Percentiles rank a stretch among this genome's conserved stretches.
Evolutionary conservation across 1,139 yeast genomes (phyloP).

Genomic region (Saccharomyces hybrid): DNA sequence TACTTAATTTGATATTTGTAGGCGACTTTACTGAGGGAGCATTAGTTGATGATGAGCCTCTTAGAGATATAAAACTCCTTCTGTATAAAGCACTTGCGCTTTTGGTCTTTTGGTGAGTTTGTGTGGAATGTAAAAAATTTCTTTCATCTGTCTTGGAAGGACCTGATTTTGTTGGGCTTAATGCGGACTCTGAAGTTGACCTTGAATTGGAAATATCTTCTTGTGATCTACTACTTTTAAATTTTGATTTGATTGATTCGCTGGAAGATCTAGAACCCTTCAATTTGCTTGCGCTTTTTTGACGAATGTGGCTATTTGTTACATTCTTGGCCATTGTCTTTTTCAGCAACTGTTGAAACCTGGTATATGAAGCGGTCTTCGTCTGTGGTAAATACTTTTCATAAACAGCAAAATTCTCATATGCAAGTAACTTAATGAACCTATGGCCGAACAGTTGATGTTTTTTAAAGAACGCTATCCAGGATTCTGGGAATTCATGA

Average conservation of each 20-base stretch:
- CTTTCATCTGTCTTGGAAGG: slow-evolving; percentile 11
- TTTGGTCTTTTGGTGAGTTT: slow-evolving; percentile 27
- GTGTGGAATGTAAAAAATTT: slow-evolving; percentile 1
- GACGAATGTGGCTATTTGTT: slow-evolving; percentile 23
- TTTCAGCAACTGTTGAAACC: slow-evolving; percentile 49
- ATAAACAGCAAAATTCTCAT: slow-evolving; percentile 48
- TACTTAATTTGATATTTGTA: slow-evolving; percentile 29
- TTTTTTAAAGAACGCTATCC: slow-evolving; percentile 58
- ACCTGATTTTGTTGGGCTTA: slow-evolving; percentile 5
- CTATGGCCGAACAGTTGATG: slow-evolving; percentile 56
- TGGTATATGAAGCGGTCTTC: slow-evolving; percentile 44
- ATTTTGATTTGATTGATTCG: slow-evolving; percentile 19
- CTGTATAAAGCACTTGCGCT: slow-evolving; percentile 31
- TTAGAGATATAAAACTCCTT: slow-evolving; percentile 30
- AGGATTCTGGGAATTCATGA: slow-evolving; percentile 61
- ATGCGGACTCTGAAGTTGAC: slow-evolving; percentile 25
- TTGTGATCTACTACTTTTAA: slow-evolving; percentile 8
- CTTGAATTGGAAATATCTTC: slow-evolving; percentile 14
- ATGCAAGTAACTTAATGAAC: slow-evolving; percentile 62
- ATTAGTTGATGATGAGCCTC: slow-evolving; percentile 19
- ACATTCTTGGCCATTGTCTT: slow-evolving; percentile 40
- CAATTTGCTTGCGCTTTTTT: slow-evolving; percentile 9
- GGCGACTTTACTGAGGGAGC: slow-evolving; percentile 10
- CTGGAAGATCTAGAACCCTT: slow-evolving; percentile 21
- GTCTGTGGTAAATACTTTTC: slow-evolving; percentile 42